A percentile compares a stretch with the other conserved stretches of the same genome.
Conservation (phyloP, 2,329 filamentous ascomycete species). For the Fusarium devonianum region DNA sequence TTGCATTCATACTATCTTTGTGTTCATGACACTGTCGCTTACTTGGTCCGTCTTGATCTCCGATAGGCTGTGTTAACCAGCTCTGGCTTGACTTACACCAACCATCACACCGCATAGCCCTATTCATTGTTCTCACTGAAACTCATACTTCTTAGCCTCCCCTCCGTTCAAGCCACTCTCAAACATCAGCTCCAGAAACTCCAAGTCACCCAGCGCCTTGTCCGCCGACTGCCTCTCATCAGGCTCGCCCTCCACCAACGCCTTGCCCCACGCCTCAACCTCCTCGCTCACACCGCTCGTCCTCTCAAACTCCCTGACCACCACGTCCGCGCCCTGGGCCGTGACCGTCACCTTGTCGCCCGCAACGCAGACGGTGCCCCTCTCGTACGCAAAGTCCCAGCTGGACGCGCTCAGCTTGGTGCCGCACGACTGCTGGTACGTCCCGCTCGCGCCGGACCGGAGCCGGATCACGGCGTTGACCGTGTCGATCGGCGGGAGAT, state of each 20-base stretch:
- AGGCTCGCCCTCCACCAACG: conserved; percentile 54
- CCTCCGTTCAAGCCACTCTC: conserved; percentile 55
- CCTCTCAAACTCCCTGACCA: conserved; percentile 55
- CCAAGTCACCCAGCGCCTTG: conserved; percentile 67
- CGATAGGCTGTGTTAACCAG: too few relatives aligned
- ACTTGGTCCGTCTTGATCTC: too few relatives aligned
- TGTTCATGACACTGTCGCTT: too few relatives aligned
- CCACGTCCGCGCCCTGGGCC: conserved; percentile 44
- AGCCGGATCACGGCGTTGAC: conserved; percentile 66
- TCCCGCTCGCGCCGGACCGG: conserved; percentile 62
- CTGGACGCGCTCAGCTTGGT: conserved; percentile 61
- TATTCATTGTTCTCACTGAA: conserved; percentile 41
- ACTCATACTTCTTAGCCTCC: conserved; percentile 49
- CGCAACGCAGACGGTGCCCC: conserved; percentile 60
- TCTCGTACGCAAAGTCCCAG: conserved; percentile 64
- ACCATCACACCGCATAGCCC: neutral
- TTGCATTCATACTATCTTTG: too few relatives aligned
- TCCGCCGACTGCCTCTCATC: conserved; percentile 62
- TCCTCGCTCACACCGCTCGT: conserved; percentile 65
- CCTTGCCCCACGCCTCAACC: conserved; percentile 66
- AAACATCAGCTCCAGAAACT: conserved; percentile 63
- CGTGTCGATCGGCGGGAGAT: conserved; percentile 72
- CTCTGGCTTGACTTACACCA: conserved; percentile 2
- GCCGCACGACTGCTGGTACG: conserved; percentile 64
- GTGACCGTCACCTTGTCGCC: conserved; percentile 54